Evolutionary conservation across 2,329 filamentous ascomycete genomes (phyloP), one percentile per base, ranked within the genome.

Genomic region (Xylogone sp.): DNA sequence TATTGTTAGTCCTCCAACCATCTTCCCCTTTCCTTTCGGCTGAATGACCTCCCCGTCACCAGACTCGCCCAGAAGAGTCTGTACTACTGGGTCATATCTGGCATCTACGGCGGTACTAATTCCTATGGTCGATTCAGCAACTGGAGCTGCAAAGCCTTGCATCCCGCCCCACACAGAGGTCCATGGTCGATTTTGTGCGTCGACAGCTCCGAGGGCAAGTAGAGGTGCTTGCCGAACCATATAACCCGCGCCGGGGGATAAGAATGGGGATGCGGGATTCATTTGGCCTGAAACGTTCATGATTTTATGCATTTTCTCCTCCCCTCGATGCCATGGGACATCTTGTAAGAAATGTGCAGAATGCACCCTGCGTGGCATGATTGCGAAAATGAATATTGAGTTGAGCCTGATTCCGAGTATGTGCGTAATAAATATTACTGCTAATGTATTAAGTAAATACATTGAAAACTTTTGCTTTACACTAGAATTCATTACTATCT

Each of bases 81-180:
- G 71, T 1, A 88, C 75, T 1, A 95, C 87, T 0, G 90, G 90
- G 63, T 95, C 90, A 58, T 82, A 68, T 9, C 62, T 66, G 24
- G 71, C 70, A 57, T 88, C 84, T 2, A 90, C 83, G 0, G 75
- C 65, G 3, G 79, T 80, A 43, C 77, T 76, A 1, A 91, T 72
- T 1, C 82, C 87, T 2, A 95, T 73, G 10, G 89, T 75, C 1
- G 74, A 77, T 42, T 79, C 73, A 1, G 81, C 83, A 0, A 92
- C 70, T 0, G 82, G 77, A 45, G 77, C 74, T 0, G 83, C 81
- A 58, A 93, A 88, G 0, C 87, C 87, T 1, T 78, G 68, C 52
- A 84, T 74, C 16, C 90, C 90, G n/a, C 88, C 88, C 82, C 87
- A 87, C 6, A 95, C 56, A 0, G 87, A 87, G 16, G 86, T 87